Evolutionary conservation across 2,329 filamentous ascomycete genomes (phyloP), one percentile per base, ranked within the genome.

Genomic region (Tolypocladium ovalisporum): DNA sequence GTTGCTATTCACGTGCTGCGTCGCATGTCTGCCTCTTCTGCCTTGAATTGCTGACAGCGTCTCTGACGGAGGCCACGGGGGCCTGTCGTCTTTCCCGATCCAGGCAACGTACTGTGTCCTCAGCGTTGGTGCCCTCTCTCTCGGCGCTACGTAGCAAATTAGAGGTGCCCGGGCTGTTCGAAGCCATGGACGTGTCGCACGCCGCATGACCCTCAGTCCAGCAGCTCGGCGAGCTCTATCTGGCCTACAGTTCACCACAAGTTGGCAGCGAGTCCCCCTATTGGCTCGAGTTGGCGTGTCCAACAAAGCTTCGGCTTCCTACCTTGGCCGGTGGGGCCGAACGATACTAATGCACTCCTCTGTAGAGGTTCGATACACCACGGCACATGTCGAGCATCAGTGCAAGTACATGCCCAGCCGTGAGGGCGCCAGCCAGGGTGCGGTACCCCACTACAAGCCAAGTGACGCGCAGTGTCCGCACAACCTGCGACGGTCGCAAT

Each of bases 181-280:
- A 13, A 32, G 37, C 32, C 58, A 57, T 57, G 58, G 55, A 34
- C 39, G 32, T 24, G 34, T 24, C 37, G n/a, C 10, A 39, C 32
- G 34, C 32, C 37, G n/a, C 10, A 39, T 34, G 47, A 52, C 29
- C 47, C 2, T 34, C 8, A 17, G 7, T n/a, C 19, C 35, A 17
- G 53, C 36, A 34, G 53, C 32, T 17, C 19, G 35, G 47, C 56
- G 56, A 62, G 61, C 62, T 58, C 59, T 63, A 52, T 56, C 52
- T 55, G 55, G 62, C 61, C 61, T 63, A 57, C 44, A 61, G 52
- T 62, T 52, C 57, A 62, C 63, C 69, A 70, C 63, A 52, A 22
- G 63, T 59, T 57, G 36, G 49, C 56, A 57, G 52, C 37, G 55
- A 52, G 64, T 54, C 58, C 52, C 56, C 57, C 61, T 34, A 71